A percentile compares a stretch with the other conserved stretches of the same genome.
These are phyloP conservation scores for Gleditsia sinensis DNA, from an alignment of 306 rosid species.

Conservation along the genomic window DNA sequence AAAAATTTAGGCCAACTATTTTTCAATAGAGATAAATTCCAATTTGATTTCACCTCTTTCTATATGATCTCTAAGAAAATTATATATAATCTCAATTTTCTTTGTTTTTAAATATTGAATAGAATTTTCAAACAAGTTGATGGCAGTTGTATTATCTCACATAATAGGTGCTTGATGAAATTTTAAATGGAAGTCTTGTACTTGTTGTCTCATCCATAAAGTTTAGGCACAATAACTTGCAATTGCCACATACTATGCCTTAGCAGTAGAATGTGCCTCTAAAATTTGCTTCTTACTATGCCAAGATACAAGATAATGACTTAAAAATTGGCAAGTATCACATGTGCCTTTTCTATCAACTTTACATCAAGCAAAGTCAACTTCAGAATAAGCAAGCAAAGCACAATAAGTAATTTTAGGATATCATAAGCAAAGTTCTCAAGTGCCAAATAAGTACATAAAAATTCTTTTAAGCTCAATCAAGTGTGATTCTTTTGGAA, in stretches of 20 bases:
- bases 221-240: not conserved
- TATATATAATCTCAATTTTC: not conserved
- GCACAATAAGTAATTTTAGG: not conserved
- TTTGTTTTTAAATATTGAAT: no score
- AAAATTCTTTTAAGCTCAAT: not conserved
- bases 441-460: not conserved
- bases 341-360: not conserved
- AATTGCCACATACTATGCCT: not conserved
- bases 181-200: not conserved
- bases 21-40: not conserved
- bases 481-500: constrained; percentile 8
- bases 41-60: not conserved
- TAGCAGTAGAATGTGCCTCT: not conserved
- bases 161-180: not conserved
- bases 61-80: not conserved
- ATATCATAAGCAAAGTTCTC: not conserved
- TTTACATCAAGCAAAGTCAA: not conserved
- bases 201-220: not conserved
- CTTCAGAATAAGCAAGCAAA: not conserved
- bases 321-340: not conserved
- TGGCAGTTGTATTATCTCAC: no score
- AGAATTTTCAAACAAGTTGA: no score
- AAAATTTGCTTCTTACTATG: constrained; percentile 1
- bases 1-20: not conserved
- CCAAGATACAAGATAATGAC: not conserved